Evolutionary conservation across 2,329 filamentous ascomycete species (phyloP).

Genomic region (Colletotrichum sp.): DNA sequence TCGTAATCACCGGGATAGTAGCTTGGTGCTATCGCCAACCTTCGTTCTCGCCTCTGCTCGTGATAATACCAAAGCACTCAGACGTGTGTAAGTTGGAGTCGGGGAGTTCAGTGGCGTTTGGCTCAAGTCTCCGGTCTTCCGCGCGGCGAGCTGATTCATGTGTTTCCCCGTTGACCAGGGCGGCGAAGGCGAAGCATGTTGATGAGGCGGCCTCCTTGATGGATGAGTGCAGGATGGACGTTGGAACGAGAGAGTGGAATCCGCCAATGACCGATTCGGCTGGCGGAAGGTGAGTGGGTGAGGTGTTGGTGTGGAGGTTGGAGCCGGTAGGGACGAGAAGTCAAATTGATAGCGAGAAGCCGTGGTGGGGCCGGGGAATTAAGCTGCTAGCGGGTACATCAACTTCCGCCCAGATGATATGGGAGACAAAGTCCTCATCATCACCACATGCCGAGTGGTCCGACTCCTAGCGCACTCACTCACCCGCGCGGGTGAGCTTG

Average conservation of each 20-base stretch:
- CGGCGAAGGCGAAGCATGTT: not conserved
- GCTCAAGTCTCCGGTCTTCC: not conserved
- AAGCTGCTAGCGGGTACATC: not conserved
- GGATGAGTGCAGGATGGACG: not conserved
- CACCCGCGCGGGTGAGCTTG: constrained; percentile 5
- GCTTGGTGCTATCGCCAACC: not conserved
- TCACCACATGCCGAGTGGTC: not conserved
- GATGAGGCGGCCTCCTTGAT: not conserved
- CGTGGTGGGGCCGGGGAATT: not conserved
- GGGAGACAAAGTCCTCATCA: not conserved
- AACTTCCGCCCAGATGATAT: rapidly evolving
- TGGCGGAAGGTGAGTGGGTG: not conserved
- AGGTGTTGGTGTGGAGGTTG: not conserved
- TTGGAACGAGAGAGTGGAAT: not conserved
- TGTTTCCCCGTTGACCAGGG: not conserved
- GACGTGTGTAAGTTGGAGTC: not conserved
- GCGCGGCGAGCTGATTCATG: constrained; percentile 5
- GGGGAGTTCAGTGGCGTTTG: not conserved
- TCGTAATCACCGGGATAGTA: not conserved
- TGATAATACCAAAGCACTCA: not conserved
- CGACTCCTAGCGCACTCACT: not conserved
- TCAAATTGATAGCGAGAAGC: not conserved
- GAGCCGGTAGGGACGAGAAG: not conserved
- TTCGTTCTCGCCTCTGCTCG: not conserved
- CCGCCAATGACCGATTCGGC: not conserved